Conservation (phyloP, 202 grass and related monocot genomes). For the Cymbopogon flexuosus region DNA sequence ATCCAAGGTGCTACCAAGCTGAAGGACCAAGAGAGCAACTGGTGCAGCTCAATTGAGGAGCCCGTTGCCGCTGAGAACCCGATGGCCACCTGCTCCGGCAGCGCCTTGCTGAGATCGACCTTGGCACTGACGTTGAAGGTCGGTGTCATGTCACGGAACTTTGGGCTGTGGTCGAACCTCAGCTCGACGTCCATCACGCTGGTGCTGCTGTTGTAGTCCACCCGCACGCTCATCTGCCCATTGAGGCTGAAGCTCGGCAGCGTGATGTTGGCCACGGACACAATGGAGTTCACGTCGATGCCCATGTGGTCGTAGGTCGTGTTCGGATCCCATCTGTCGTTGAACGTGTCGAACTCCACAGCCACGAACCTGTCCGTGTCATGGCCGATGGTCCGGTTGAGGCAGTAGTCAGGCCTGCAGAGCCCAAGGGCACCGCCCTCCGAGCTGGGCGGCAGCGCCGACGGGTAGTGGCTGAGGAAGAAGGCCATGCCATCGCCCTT, state of each 20-base stretch:
- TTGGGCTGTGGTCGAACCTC: not conserved
- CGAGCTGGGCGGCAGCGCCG: not conserved
- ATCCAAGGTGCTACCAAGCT: not conserved
- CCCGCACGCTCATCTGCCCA: constrained; percentile 6
- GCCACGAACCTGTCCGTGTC: not conserved
- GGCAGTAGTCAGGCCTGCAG: not conserved
- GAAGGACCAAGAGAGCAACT: constrained; percentile 33
- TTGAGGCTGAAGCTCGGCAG: not conserved
- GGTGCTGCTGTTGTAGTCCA: constrained; percentile 21
- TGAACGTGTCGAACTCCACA: constrained; percentile 35
- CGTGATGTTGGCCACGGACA: not conserved
- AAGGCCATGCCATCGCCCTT: constrained; percentile 29
- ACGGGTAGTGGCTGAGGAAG: constrained; percentile 25
- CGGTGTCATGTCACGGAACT: not conserved
- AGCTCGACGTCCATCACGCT: not conserved
- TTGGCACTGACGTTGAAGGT: not conserved
- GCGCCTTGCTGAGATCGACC: not conserved
- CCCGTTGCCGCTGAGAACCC: not conserved
- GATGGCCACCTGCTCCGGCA: constrained; percentile 4
- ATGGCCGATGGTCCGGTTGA: not conserved
- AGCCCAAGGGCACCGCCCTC: not conserved
- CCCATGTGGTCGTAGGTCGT: not conserved
- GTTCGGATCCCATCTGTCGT: not conserved
- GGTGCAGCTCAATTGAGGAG: not conserved
- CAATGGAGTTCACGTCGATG: constrained; percentile 27